Percentiles rank a stretch among this genome's conserved stretches.
Conservation (phyloP, 2,329 filamentous ascomycete genomes). For the Scytalidium lignicola region DNA sequence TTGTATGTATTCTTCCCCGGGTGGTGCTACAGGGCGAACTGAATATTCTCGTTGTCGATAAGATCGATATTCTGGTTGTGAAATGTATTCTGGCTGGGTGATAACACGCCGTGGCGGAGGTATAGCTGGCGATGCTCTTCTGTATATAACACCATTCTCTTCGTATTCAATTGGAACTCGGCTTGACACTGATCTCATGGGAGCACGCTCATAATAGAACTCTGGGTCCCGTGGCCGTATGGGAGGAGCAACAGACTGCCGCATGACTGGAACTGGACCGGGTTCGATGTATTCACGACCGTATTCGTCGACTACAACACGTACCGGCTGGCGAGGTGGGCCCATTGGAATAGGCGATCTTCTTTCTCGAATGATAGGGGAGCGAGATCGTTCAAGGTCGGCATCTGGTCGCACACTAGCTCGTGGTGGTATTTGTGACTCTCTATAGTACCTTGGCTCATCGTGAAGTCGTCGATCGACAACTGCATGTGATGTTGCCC, state of each 20-base stretch:
- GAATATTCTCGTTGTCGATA: constrained; percentile 56
- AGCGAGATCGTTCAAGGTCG: constrained; percentile 44
- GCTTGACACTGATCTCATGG: constrained; percentile 20
- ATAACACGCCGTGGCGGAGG: constrained; percentile 50
- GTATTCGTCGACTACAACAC: constrained; percentile 76
- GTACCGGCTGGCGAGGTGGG: constrained; percentile 45
- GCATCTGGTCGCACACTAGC: constrained; percentile 44
- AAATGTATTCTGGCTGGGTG: constrained; percentile 56
- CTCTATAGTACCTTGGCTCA: constrained; percentile 37
- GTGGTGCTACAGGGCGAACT: constrained; percentile 38
- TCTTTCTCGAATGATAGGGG: constrained; percentile 39
- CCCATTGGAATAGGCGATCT: constrained; percentile 42
- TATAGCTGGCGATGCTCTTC: constrained; percentile 45
- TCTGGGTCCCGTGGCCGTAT: constrained; percentile 45
- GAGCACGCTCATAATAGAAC: constrained; percentile 58
- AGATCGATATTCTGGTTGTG: constrained; percentile 39
- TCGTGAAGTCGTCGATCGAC: constrained; percentile 21
- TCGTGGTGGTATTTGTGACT: constrained; percentile 37
- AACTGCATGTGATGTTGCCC: constrained; percentile 20
- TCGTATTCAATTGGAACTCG: constrained; percentile 23
- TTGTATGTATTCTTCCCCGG: constrained; percentile 42
- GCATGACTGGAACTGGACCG: constrained; percentile 35
- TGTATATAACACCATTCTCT: constrained; percentile 34
- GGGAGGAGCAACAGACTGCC: constrained; percentile 51
- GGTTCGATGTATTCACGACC: constrained; percentile 74